Percentiles rank a stretch among this genome's conserved stretches.
phyloP scores from a whole-genome alignment of 208 protist genomes.

The Tetramitus jugosus region DNA sequence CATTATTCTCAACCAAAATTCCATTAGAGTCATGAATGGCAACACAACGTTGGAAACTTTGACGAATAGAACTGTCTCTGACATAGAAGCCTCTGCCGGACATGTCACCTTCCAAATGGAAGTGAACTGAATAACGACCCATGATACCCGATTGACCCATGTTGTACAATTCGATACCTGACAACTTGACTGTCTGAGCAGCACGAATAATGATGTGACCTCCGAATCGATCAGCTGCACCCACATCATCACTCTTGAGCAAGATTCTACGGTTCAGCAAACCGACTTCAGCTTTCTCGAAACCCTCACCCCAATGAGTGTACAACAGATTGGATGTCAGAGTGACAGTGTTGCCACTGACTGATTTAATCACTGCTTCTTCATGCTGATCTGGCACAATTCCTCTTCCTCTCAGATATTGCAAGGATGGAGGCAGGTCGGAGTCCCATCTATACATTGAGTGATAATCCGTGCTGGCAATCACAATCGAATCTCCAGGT shows the following conservation, averaged over 20 bases:
- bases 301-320: too few species aligned
- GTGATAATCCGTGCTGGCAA: slow-evolving; percentile 36
- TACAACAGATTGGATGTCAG: too few species aligned
- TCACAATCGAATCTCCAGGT: slow-evolving; percentile 44
- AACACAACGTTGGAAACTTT: slow-evolving; percentile 38
- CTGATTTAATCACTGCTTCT: too few species aligned
- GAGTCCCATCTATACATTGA: too few species aligned
- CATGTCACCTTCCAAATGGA: slow-evolving; percentile 29
- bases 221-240: slow-evolving; percentile 27
- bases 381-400: too few species aligned
- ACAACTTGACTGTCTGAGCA: neutral
- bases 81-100: slow-evolving; percentile 24
- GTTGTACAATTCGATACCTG: slow-evolving; percentile 29
- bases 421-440: too few species aligned
- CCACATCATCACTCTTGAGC: slow-evolving; percentile 47
- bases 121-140: slow-evolving; percentile 42
- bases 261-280: slow-evolving; percentile 50
- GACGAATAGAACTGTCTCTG: slow-evolving; percentile 31
- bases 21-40: slow-evolving; percentile 24
- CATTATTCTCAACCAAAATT: slow-evolving; percentile 21
- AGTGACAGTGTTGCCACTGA: too few species aligned
- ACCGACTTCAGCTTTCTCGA: slow-evolving; percentile 37
- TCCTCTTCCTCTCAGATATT: too few species aligned
- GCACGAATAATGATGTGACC: slow-evolving; percentile 24
- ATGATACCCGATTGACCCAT: slow-evolving; percentile 33